Base-by-base conservation (phyloP, 2,329 filamentous ascomycete genomes). In the Didymella sp. region DNA sequence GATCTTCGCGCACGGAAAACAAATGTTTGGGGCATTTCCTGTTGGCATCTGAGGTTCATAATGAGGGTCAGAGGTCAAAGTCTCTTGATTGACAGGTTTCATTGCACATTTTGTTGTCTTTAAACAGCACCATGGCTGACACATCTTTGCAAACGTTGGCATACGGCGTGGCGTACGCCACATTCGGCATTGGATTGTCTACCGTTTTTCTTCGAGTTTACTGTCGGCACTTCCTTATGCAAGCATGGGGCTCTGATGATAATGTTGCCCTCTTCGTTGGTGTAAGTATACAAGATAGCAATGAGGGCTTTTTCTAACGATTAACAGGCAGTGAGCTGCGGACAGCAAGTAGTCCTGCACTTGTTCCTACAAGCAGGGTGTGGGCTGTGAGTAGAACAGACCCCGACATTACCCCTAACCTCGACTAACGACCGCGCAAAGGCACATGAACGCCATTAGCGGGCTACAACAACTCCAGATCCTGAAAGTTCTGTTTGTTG, bases 401-500 rank as follows among this genome's bases (percentile, higher is more conserved):
- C 33, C 7, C 17, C n/a, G n/a, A n/a, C n/a, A n/a, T n/a, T n/a
- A 9, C 17, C n/a, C 17, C 1, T 19, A 9, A 15, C 0, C n/a
- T 19, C 33, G 4, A 9, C 17, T 37, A 19, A 17, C 5, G 33
- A 37, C 33, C 11, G 9, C 33, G 11, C 5, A 8, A 9, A 37
- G 33, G 11, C 33, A 37, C n/a, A 37, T 37, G 15, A 37, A 19
- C 33, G 33, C n/a, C 17, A 37, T 37, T 11, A 37, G 15, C n/a
- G 33, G 33, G n/a, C n/a, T 19, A 5, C 33, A 37, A 17, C n/a
- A 17, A 37, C 33, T 37, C 7, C 33, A 15, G 33, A 37, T 37
- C 5, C 33, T 37, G n/a, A 37, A 37, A 11, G 19, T 37, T 4
- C 33, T 37, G 6, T 74, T 75, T 19, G 59, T 68, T 15, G 70